Base-by-base conservation (phyloP, 2,329 filamentous ascomycete genomes). In the Fusarium sp. region DNA sequence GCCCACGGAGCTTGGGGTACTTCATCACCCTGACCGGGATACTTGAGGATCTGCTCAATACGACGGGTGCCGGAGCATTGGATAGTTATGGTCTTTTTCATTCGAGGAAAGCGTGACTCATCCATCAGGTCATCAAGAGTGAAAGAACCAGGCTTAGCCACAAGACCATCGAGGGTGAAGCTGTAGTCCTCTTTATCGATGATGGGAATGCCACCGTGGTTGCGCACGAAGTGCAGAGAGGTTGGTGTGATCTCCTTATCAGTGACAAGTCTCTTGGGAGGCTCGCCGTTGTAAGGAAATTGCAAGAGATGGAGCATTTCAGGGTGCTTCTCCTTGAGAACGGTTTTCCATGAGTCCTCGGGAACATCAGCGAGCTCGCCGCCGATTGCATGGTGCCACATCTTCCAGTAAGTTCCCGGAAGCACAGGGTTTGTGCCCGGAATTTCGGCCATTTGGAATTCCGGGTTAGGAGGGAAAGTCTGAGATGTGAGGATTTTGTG, bases 51-150 rank as follows among this genome's bases (percentile, higher is more conserved):
- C 75, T 92, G 90, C 75, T 92, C 90, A 46, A 92, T 85, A 5
- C 90, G 88, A 3, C 90, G 85, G 0, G 89, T 92, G 10, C 90
- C 90, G 1, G 86, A 88, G 75, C 90, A 93, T 75, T 92, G 90
- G 2, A 93, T 85, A 0, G 88, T 90, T 3, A 89, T 84, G 0
- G 84, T 78, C 63, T 85, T 89, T n/a, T 82, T 81, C 72, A 87
- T 83, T 4, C 87, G 86, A 0, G 89, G 88, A 72, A 92, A 92
- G 0, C 80, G 75, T 2, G 77, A 79, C 71, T 90, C 88, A 63
- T 92, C 82, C 75, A 87, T 85, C 2, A 92, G 78, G 8, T 92
- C 88, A 0, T 83, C 81, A 0, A 92, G 72, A 0, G 86, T 89
- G 56, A 91, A 83, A 2, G 76, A 81, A 55, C 84, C 84, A 0